These are phyloP conservation scores for Dryas alaskensis DNA, from an alignment of 306 rosid genomes.

Conservation along the genomic window DNA sequence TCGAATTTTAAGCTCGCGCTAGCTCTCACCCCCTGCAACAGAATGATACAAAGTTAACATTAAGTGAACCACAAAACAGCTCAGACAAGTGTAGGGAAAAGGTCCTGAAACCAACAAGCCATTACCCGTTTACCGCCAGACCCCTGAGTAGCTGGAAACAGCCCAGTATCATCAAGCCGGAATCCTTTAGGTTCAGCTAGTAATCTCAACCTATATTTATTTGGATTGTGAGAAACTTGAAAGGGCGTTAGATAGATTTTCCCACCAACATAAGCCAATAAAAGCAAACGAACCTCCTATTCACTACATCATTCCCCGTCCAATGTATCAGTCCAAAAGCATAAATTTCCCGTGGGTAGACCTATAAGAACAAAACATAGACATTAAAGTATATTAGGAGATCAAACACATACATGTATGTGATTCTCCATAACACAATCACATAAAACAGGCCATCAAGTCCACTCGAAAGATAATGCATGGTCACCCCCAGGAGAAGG, in stretches of 20 bases:
- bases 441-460: not conserved
- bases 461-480: not conserved
- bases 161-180: slow-evolving; percentile 84
- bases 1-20: slow-evolving; percentile 65
- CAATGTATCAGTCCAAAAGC: slow-evolving; percentile 85
- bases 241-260: not conserved
- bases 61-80: slow-evolving; percentile 11
- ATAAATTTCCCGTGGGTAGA: slow-evolving; percentile 75
- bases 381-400: not conserved
- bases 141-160: slow-evolving; percentile 68
- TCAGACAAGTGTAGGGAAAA: not conserved
- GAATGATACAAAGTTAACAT: not conserved
- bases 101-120: slow-evolving; percentile 2
- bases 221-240: not conserved
- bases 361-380: slow-evolving; percentile 41
- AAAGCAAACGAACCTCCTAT: slow-evolving; percentile 63
- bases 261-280: slow-evolving; percentile 11
- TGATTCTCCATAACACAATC: not conserved
- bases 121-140: slow-evolving; percentile 69
- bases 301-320: slow-evolving; percentile 93
- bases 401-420: not conserved
- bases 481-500: not conserved
- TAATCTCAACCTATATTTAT: slow-evolving; percentile 67
- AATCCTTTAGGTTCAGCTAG: slow-evolving; percentile 89
- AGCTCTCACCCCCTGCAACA: slow-evolving; percentile 68